Evolutionary conservation across 176 grass and related monocot species (phyloP), one percentile per base, ranked within the genome.

Genomic region (Stipa capillata): DNA sequence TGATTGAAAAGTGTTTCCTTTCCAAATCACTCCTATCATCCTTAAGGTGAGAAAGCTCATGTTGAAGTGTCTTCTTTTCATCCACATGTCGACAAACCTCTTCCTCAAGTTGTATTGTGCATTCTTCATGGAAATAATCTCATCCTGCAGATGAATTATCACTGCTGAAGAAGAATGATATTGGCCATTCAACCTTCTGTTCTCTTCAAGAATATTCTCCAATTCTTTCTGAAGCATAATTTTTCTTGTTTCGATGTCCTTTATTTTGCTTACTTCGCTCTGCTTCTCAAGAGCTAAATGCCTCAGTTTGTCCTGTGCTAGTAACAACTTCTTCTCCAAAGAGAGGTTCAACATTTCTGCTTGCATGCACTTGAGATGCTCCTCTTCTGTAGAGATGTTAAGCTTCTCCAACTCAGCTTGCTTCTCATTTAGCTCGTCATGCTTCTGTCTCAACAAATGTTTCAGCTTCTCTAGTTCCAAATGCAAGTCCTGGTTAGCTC

Each of bases 101-200:
- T 79, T 91, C 85, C 83, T 93, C 80, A 35, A 95, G 86, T 84
- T 87, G 33, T 43, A 66, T 52, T 93, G 89, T 3, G 69, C 48
- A 72, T 87, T 87, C 60, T 94, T 92, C 52, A 94, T 77, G 27
- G 68, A 87, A 55, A 98, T 94, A 55, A 98, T 90, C 52, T 98
- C 92, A 75, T 98, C 88, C 76, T 98, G 96, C 60, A 98, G 74
- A 73, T 16, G 80, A 52, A 98, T 92, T 80, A 95, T 95, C 82
- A 79, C 71, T 11, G 63, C 51, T 36, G 92, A 84, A 67, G 92
- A 91, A 68, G 84, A 89, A 33, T 73, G 87, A 45, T 83, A 84
- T 78, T 87, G 77, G 82, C 89, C 74, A 41, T 82, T 87, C 57
- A 99, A 73, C 8, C 40, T 91, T 56, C 45, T 82, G 85, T 91